A percentile compares a stretch with the other conserved stretches of the same genome.
These are phyloP conservation scores for Blastomyces silverae DNA, from an alignment of 2,329 filamentous ascomycete genomes.

Conservation along the genomic window DNA sequence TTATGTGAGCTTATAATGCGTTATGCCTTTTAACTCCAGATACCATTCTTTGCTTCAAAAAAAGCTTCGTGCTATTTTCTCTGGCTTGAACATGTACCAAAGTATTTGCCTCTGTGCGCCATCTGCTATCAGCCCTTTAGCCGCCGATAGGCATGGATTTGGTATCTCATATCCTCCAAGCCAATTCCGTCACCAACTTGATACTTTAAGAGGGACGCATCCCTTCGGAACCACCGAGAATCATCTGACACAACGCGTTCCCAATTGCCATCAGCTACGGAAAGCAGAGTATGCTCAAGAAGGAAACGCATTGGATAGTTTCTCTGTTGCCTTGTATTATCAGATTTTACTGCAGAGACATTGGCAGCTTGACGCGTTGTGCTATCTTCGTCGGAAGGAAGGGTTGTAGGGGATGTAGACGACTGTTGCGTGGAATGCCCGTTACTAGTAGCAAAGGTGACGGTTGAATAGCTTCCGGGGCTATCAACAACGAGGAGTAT, in stretches of 20 bases:
- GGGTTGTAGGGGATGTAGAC: neutral
- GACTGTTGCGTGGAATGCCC: neutral
- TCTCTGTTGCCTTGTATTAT: slow-evolving; percentile 28
- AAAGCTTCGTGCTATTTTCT: neutral
- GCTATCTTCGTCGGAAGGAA: slow-evolving; percentile 8
- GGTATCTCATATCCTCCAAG: slow-evolving; percentile 91
- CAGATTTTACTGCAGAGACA: neutral
- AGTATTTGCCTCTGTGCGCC: neutral
- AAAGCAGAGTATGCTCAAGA: slow-evolving; percentile 70
- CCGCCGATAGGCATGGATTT: slow-evolving; percentile 71
- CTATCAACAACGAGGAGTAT: slow-evolving; percentile 83
- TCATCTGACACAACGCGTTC: slow-evolving; percentile 68
- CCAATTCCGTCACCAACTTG: slow-evolving; percentile 80
- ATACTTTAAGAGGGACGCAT: slow-evolving; percentile 58
- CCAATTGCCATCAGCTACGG: slow-evolving; percentile 53
- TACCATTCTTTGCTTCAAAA: neutral
- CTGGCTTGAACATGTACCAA: neutral
- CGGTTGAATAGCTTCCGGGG: slow-evolving; percentile 84
- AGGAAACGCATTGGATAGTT: slow-evolving; percentile 93
- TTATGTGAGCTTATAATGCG: neutral
- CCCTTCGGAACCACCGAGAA: slow-evolving; percentile 76
- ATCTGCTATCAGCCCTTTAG: slow-evolving; percentile 19
- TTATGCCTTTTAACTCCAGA: neutral
- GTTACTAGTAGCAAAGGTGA: slow-evolving; percentile 55
- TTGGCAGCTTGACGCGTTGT: slow-evolving; percentile 14